phyloP scores from a whole-genome alignment of 805 yeast species.

The Lipomyces starkeyi region DNA sequence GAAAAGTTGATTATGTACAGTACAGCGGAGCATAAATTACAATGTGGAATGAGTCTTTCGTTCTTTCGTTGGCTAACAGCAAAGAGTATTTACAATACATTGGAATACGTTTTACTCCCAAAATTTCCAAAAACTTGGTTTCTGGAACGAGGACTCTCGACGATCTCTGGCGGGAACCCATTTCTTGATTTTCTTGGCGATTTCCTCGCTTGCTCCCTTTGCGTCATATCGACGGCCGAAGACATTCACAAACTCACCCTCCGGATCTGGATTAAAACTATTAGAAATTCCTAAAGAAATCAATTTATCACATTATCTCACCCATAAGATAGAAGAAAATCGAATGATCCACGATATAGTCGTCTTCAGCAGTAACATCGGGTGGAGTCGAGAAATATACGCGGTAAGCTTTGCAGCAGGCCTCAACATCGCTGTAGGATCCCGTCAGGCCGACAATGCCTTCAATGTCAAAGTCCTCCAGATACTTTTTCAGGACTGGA shows the following conservation, averaged over 20 bases:
- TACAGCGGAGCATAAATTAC: not conserved
- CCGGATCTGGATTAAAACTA: conserved; percentile 65
- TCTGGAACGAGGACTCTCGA: conserved; percentile 20
- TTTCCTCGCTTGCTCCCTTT: conserved; percentile 74
- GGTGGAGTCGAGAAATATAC: conserved; percentile 98
- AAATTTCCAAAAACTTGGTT: conserved; percentile 33
- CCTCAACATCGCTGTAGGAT: conserved; percentile 80
- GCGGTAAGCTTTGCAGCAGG: conserved; percentile 84
- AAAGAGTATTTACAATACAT: not conserved
- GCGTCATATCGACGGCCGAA: conserved; percentile 90
- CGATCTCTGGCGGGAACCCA: conserved; percentile 61
- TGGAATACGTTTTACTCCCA: conserved; percentile 26
- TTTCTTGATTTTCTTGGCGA: conserved; percentile 73
- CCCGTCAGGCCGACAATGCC: conserved; percentile 92
- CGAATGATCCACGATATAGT: conserved; percentile 95
- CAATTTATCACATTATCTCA: not conserved
- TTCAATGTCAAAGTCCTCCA: conserved; percentile 82
- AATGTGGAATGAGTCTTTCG: not conserved
- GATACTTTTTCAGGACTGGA: conserved; percentile 77
- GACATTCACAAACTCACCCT: conserved; percentile 93
- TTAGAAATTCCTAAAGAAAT: not conserved
- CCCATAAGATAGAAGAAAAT: conserved; percentile 92
- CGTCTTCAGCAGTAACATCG: conserved; percentile 92
- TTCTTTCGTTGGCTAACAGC: not conserved
- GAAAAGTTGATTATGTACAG: conserved; percentile 3